Conservation (phyloP, 345 rosid species). For the Salix dunnii region DNA sequence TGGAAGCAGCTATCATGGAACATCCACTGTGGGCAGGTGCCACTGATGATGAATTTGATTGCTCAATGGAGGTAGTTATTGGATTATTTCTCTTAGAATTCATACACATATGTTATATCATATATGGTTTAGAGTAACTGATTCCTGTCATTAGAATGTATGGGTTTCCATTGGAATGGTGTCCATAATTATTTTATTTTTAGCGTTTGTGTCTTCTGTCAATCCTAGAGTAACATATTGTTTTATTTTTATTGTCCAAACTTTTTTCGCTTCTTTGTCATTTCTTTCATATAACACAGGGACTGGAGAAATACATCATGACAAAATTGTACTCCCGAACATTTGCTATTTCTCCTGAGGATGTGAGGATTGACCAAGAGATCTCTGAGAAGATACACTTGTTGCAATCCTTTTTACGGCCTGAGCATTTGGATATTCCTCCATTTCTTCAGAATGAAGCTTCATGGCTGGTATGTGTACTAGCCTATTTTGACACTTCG, state of each 20-base stretch:
- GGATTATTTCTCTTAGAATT: neutral
- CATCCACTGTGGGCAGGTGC: constrained; percentile 51
- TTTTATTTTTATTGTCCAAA: neutral
- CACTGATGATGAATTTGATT: constrained; percentile 42
- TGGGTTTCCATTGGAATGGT: neutral
- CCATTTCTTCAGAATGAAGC: constrained; percentile 46
- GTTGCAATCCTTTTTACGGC: constrained; percentile 52
- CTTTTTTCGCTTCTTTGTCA: neutral
- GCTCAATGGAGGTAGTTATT: constrained; percentile 41
- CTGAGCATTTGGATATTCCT: constrained; percentile 60
- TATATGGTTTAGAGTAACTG: neutral
- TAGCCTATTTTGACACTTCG: constrained; percentile 3
- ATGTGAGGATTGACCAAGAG: constrained; percentile 40
- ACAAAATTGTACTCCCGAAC: constrained; percentile 46
- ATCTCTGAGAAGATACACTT: constrained; percentile 43
- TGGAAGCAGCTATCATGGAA: constrained; percentile 51
- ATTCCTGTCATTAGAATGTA: neutral
- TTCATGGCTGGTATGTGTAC: constrained; percentile 55
- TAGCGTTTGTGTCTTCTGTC: neutral
- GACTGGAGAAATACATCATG: constrained; percentile 59
- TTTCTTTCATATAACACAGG: constrained; percentile 30
- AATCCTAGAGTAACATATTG: neutral
- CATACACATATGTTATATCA: neutral
- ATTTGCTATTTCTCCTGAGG: constrained; percentile 46
- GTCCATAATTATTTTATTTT: neutral